A percentile compares a stretch with the other conserved stretches of the same genome.
Conservation (phyloP, 192 early-diverging fungal species). For the Gryganskiella cystojenkinii region DNA sequence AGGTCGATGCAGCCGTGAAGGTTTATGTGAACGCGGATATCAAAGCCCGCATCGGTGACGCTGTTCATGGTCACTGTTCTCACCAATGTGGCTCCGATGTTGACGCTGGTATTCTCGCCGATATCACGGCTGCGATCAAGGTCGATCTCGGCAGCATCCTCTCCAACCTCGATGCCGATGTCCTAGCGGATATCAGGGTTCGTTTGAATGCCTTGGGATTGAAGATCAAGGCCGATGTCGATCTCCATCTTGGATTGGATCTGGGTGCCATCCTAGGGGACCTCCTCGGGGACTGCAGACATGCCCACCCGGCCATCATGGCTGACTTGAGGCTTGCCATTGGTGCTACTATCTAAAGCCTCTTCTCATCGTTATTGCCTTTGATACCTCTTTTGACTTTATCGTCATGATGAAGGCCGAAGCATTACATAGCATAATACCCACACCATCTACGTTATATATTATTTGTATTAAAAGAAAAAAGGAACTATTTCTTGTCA, state of each 20-base stretch:
- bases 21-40: conserved; percentile 16
- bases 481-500: no score
- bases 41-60: conserved; percentile 7
- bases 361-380: no score
- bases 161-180: conserved; percentile 5
- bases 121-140: conserved; percentile 7
- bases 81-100: conserved; percentile 3
- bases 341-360: background rate
- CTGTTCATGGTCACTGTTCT: conserved; percentile 9
- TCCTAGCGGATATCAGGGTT: conserved; percentile 16
- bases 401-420: no score
- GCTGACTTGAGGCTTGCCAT: background rate
- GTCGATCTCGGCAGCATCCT: conserved; percentile 18
- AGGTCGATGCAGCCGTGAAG: conserved; percentile 18
- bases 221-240: conserved; percentile 10
- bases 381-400: no score
- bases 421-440: no score
- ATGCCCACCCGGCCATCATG: background rate
- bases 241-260: conserved; percentile 8
- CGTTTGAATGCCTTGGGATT: conserved; percentile 5
- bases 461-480: no score
- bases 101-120: conserved; percentile 12
- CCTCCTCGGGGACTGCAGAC: conserved; percentile 3
- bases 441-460: no score
- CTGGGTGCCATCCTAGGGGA: conserved; percentile 10